Percentiles rank a stretch among this genome's conserved stretches.
Evolutionary conservation across 2,329 filamentous ascomycete species (phyloP).

Genomic region (Fusarium tanahbumbuense): DNA sequence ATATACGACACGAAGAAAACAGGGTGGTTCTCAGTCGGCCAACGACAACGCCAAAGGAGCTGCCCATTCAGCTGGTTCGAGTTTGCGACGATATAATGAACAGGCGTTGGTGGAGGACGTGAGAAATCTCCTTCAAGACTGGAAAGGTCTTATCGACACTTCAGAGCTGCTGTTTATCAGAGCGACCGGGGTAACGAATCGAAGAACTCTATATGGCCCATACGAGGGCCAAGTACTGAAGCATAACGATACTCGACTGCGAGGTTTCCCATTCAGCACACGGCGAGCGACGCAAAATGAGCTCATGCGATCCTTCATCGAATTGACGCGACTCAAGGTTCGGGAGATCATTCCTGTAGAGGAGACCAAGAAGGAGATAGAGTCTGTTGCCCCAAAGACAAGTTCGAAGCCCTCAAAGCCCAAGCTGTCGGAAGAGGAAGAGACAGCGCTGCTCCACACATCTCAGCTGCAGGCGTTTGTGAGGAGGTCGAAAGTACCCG

Average conservation of each 20-base stretch:
- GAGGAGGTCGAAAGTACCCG: conserved; percentile 89
- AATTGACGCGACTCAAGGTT: conserved; percentile 90
- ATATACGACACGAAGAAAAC: conserved; percentile 95
- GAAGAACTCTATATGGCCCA: conserved; percentile 87
- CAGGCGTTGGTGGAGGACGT: conserved; percentile 90
- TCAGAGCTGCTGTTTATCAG: conserved; percentile 89
- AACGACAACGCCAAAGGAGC: conserved; percentile 95
- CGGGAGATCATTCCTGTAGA: conserved; percentile 78
- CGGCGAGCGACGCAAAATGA: conserved; percentile 92
- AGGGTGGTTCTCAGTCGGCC: conserved; percentile 93
- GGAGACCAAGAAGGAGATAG: conserved; percentile 57
- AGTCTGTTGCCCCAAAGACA: conserved; percentile 53
- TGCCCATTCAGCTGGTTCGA: conserved; percentile 93
- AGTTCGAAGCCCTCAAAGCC: conserved; percentile 66
- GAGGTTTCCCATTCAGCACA: conserved; percentile 94
- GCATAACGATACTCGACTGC: conserved; percentile 80
- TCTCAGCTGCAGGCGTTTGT: conserved; percentile 89
- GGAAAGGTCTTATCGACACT: conserved; percentile 86
- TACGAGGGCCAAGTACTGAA: conserved; percentile 89
- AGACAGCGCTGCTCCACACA: conserved; percentile 84
- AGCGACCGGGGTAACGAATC: conserved; percentile 87
- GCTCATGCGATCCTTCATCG: conserved; percentile 92
- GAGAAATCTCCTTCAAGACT: conserved; percentile 80
- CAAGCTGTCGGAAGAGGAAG: conserved; percentile 84
- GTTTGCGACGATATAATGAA: conserved; percentile 92